These are phyloP conservation scores for Echinosophora koreensis DNA, from an alignment of 306 rosid species.

Conservation along the genomic window DNA sequence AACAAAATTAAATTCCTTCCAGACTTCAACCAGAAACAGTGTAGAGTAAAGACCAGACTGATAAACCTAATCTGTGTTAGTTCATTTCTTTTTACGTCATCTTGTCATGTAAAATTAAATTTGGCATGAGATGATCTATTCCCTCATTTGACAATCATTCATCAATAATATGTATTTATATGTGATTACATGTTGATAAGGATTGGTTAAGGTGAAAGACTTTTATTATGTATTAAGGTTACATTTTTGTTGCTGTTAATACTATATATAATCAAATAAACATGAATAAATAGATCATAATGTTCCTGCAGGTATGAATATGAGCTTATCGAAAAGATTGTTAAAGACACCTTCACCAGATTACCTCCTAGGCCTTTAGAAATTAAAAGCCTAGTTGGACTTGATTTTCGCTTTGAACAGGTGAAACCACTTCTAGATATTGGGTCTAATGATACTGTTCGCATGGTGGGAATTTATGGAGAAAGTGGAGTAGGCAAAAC, in stretches of 20 bases:
- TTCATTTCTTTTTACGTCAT: no score
- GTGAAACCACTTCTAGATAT: slow-evolving; percentile 15
- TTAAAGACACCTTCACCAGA: neutral
- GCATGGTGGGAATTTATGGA: slow-evolving; percentile 39
- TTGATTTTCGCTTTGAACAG: neutral
- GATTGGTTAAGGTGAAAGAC: neutral
- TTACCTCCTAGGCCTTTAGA: neutral
- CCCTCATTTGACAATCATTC: no score
- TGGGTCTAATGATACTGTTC: neutral
- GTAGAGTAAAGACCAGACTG: no score
- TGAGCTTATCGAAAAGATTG: slow-evolving; percentile 19
- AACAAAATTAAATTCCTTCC: no score
- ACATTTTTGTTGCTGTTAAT: no score
- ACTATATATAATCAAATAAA: no score
- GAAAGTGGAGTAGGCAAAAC: slow-evolving; percentile 44
- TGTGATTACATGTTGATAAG: no score
- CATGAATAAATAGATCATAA: neutral
- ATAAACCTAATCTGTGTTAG: no score
- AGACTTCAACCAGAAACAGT: no score
- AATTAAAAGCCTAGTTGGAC: slow-evolving; percentile 13
- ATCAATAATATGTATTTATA: no score
- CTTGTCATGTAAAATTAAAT: no score
- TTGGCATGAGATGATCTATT: no score
- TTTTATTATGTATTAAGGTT: neutral
- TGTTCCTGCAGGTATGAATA: slow-evolving; percentile 28